Evolutionary conservation across 108 stramenopile genomes (phyloP), one percentile per base, ranked within the genome.

Genomic region (Fragilaria crotonensis): DNA sequence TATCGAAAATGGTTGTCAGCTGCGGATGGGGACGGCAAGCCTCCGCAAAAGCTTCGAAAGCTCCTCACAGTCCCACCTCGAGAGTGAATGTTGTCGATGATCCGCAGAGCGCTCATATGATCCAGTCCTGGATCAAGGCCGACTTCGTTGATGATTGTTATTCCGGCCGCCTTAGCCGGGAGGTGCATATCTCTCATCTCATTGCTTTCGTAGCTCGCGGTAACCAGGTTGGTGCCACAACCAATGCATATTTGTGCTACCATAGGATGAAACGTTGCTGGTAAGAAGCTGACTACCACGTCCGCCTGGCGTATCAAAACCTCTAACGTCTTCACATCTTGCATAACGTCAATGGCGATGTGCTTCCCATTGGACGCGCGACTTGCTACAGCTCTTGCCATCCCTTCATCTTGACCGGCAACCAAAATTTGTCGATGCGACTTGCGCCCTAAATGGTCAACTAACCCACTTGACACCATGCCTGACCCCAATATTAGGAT

Each of bases 61-160:
- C 57, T 57, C n/a, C 57, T 65, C 30, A 93, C 64, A 25, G 30
- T 57, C 29, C 85, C 85, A 44, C 85, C 92, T 18, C 75, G 67
- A 21, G 46, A 65, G 3, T 80, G 63, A 54, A 89, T 73, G 54
- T 84, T 72, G 60, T 88, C 81, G 51, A 95, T 86, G 19, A 87
- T 81, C 52, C 64, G 71, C 85, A 86, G 84, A 27, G 90, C 88
- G 59, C 70, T 41, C 77, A 79, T 78, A 66, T 91, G 90, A 60
- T 93, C 87, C 46, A 95, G 77, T 14, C 94, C 94, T 25, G 94
- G 94, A 63, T 95, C 94, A 21, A 95, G 67, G 3, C 94, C 94
- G 45, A 82, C 80, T 75, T 95, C 90, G 66, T 90, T 88, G 27
- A 95, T 58, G 30, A 95, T 73, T 45, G 54, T 57, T 22, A 95